phyloP scores from a whole-genome alignment of 306 rosid species.

The Sesbania bispinosa region DNA sequence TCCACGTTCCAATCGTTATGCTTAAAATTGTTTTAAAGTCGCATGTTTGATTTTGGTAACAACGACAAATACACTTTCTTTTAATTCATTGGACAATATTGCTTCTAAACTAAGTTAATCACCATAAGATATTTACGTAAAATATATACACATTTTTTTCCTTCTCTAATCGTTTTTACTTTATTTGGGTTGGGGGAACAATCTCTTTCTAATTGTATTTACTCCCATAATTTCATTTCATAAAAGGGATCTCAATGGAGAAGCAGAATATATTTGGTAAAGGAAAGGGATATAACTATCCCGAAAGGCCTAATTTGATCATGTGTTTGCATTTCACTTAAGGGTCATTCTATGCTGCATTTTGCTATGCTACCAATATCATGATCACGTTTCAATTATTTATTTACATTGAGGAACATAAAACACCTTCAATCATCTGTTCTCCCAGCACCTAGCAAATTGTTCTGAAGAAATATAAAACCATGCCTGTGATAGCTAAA shows the following conservation, averaged over 20 bases:
- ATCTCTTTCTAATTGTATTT: not conserved
- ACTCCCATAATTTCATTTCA: not conserved
- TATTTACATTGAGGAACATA: not conserved
- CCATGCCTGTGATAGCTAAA: constrained; percentile 23
- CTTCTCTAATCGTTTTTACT: not conserved
- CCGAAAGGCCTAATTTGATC: not conserved
- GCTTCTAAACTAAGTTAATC: constrained; percentile 12
- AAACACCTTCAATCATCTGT: constrained; percentile 3
- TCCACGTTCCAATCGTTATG: not conserved
- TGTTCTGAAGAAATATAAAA: not conserved
- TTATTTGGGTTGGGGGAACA: not conserved
- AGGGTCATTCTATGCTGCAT: not conserved
- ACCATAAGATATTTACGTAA: not conserved
- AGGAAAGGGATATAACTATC: not conserved
- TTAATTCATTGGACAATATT: not conserved
- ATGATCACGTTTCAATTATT: not conserved
- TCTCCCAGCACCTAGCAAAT: constrained; percentile 15
- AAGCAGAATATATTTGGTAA: not conserved
- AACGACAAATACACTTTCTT: not conserved
- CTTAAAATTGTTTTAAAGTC: not conserved
- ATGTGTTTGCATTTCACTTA: not conserved
- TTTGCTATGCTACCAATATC: not conserved
- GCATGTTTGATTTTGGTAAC: constrained; percentile 5
- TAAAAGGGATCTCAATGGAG: not conserved
- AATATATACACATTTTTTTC: not conserved